Base-by-base conservation (phyloP, 1,139 yeast species). In the Kodamaea anthophila region DNA sequence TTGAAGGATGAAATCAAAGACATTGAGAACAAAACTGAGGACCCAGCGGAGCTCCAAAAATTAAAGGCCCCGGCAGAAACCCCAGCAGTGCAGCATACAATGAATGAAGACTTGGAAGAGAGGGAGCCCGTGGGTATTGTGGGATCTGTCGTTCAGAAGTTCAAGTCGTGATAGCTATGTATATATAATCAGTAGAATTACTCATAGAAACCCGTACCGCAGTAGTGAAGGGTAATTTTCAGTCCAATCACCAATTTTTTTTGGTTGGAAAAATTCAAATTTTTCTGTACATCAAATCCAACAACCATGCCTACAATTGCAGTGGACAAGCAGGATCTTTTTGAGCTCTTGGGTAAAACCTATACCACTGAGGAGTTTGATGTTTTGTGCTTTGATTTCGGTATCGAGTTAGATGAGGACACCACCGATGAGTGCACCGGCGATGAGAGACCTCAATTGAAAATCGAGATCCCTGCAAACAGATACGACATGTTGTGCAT, bases 401-500 rank as follows among this genome's bases (percentile, higher is more conserved):
- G 99, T 46, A 79, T 93, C 46, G 99, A 93, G 64, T 72, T 93
- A 42, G 99, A 93, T 56, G 98, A 93, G 63, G 98, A 93, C 55
- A 77, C 84, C 46, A 83, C 93, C 27, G 86, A 81, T 30, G 93
- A 81, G 31, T 80, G 84, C 39, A 66, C 65, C 44, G 80, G 72
- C 34, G 78, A 74, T 27, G 96, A 88, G 61, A 85, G 97, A 57
- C 96, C 99, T 13, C 94, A 88, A 60, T 71, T 86, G 49, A 93
- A 93, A 64, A 87, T 93, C 50, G 99, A 93, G 58, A 80, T 93
- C 42, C 97, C 96, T 34, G 99, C 99, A 41, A 93, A 93, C 64
- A 77, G 98, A 65, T 93, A 91, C 52, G 99, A 91, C 56, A 78
- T 93, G 91, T 77, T 93, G 45, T 93, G 98, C 66, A 82, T 87